Evolutionary conservation across 441 rosid species (phyloP).

Genomic region (Erodium trifolium): DNA sequence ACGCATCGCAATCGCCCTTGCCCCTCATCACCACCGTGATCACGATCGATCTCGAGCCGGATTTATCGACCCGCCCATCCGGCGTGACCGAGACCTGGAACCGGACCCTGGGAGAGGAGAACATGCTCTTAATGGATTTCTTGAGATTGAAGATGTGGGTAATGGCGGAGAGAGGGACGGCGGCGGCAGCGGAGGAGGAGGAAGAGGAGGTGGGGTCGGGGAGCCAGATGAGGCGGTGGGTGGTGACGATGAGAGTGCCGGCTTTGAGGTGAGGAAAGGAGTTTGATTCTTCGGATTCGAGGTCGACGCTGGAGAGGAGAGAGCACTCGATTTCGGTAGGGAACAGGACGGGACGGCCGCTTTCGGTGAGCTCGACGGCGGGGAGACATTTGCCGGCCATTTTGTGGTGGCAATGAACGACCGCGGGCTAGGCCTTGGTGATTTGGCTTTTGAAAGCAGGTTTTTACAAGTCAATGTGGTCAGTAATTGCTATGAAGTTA

Average conservation of each 20-base stretch:
- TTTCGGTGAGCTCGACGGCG: conserved; percentile 30
- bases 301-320: conserved; percentile 69
- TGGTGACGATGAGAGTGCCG: conserved; percentile 67
- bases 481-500: too few relatives aligned
- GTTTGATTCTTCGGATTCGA: conserved; percentile 52
- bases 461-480: too few relatives aligned
- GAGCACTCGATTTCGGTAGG: conserved; percentile 64
- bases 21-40: conserved; percentile 66
- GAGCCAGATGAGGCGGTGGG: conserved; percentile 87
- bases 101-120: conserved; percentile 78
- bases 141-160: conserved; percentile 53
- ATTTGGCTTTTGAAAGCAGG: too few relatives aligned
- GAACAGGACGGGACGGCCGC: conserved; percentile 75
- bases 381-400: not conserved
- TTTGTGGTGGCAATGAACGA: too few relatives aligned
- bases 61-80: not conserved
- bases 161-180: conserved; percentile 43
- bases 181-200: conserved; percentile 22
- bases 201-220: conserved; percentile 19
- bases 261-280: conserved; percentile 39
- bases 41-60: conserved; percentile 38
- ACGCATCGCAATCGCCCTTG: conserved; percentile 71
- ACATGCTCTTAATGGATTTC: conserved; percentile 74
- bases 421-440: too few relatives aligned
- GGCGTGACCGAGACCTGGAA: conserved; percentile 14